Evolutionary conservation across 768 basidiomycete species (phyloP), one percentile per base, ranked within the genome.

Genomic region (Russula foetens): DNA sequence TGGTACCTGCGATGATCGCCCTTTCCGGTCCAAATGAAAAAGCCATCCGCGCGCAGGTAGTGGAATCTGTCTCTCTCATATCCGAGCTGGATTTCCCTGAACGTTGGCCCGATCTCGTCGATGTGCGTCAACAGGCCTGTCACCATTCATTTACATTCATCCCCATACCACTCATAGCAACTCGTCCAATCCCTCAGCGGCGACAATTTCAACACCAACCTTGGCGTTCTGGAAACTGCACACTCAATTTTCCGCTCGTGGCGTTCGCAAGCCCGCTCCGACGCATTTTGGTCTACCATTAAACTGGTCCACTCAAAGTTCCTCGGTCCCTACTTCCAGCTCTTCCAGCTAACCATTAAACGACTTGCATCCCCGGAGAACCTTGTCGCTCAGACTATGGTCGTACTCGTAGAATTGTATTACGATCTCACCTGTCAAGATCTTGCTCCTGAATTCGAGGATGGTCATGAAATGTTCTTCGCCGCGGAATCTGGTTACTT

Each of bases 341-440:
- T 98, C 50, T 96, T 97, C 74, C 75, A 85, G 64, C 79, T 82
- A 68, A 84, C 88, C 12, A 79, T 83, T 0, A 67, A 71, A 0
- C 70, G 82, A 17, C 76, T 89, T 48, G 69, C 75, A 5, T 69
- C 64, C 64, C 77, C 67, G 31, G 71, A 60, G 58, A 76, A 63
- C 35, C 76, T 81, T 23, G 67, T 93, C 33, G 85, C 90, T 1
- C 88, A 90, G 63, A 80, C 82, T 0, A 85, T 91, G 79, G 81
- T 86, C 21, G 77, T 93, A 7, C 78, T 97, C 17, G 77, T 89
- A 19, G 90, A 95, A 38, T 83, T 98, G 26, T 98, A 88, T 76
- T 88, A 94, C 68, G 97, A 98, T 72, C 83, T 99, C 64, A 93
- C 89, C 2, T 90, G 90, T 66, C 96, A 98, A 65, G 97, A 99